Evolutionary conservation across 441 rosid species (phyloP), one percentile per base, ranked within the genome.

Genomic region (Gossypium aridum): DNA sequence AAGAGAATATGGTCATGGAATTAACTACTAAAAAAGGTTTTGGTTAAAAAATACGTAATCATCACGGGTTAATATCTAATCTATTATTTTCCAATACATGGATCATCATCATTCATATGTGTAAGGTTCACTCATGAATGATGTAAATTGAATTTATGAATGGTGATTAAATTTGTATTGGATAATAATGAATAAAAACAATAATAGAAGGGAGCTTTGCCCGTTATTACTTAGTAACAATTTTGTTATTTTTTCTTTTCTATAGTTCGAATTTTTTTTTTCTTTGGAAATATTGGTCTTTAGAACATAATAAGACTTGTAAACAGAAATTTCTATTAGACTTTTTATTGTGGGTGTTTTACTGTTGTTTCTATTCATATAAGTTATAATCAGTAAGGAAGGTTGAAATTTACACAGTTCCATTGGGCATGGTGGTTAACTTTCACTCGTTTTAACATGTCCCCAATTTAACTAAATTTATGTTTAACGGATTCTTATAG

Each of bases 21-120:
- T 70, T 79, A 1, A 43, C 31, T 13, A 39, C 47, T 13, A 81
- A 71, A 37, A 47, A 37, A 77, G 37, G 37, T 31, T 31, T 5
- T 60, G 72, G 83, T 61, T 82, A 57, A 75, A 28, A 54, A 54
- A 26, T 4, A 63, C 8, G 25, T 17, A 31, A 31, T 31, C 1
- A 56, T 56, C 14, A 56, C 22, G 13, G 53, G 22, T 20, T 20
- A 56, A 10, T 17, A 13, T 1, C 6, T 53, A 12, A 2, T 13
- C 6, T 16, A 49, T 49, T 49, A 31, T 13, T 10, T 49, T 3
- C 17, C 54, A 3, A 5, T 53, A 53, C 20, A 53, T 53, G 57
- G 7, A 53, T 53, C 16, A n/a, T 49, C 4, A 2, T 47, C 54
- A 1, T 31, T 31, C 7, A 31, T 31, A 47, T 49, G 16, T 10